Conservation (phyloP, 768 basidiomycete species). For the Auricularia auricula-judae region DNA sequence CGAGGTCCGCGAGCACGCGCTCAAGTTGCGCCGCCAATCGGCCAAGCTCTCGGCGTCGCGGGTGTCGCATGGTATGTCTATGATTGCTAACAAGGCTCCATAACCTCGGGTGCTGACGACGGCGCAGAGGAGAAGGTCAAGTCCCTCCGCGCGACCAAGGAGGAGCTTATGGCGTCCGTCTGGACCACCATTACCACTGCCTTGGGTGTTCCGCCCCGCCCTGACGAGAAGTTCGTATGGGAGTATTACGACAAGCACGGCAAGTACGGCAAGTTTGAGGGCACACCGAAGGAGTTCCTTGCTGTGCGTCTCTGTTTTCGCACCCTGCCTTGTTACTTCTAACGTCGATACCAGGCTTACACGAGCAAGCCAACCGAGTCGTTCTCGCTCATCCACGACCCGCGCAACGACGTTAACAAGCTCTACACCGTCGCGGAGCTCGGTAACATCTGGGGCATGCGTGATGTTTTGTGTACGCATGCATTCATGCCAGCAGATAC, state of each 20-base stretch:
- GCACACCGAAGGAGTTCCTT: constrained; percentile 76
- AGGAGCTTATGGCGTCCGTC: constrained; percentile 71
- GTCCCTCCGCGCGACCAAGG: constrained; percentile 71
- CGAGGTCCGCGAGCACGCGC: constrained; percentile 84
- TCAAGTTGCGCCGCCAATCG: constrained; percentile 61
- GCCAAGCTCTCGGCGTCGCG: constrained; percentile 34
- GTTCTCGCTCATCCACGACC: constrained; percentile 94
- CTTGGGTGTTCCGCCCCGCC: constrained; percentile 74
- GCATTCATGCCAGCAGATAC: neutral
- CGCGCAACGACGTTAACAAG: constrained; percentile 70
- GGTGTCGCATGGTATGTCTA: neutral
- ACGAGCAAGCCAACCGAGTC: constrained; percentile 49
- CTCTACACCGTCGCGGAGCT: constrained; percentile 88
- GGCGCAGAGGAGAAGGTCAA: constrained; percentile 36
- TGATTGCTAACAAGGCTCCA: neutral
- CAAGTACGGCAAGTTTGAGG: constrained; percentile 63
- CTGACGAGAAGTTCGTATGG: constrained; percentile 66
- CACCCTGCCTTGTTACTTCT: constrained; percentile 7
- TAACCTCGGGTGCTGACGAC: constrained; percentile 21
- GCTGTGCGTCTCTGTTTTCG: constrained; percentile 17
- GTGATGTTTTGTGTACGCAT: constrained; percentile 68
- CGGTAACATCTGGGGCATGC: constrained; percentile 84
- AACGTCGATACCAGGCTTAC: constrained; percentile 24
- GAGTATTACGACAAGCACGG: constrained; percentile 80
- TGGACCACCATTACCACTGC: constrained; percentile 78